These are phyloP conservation scores for Pseudisothecium myosuroides DNA, from an alignment of 225 moss, liverwort and hornwort species.

Conservation along the genomic window DNA sequence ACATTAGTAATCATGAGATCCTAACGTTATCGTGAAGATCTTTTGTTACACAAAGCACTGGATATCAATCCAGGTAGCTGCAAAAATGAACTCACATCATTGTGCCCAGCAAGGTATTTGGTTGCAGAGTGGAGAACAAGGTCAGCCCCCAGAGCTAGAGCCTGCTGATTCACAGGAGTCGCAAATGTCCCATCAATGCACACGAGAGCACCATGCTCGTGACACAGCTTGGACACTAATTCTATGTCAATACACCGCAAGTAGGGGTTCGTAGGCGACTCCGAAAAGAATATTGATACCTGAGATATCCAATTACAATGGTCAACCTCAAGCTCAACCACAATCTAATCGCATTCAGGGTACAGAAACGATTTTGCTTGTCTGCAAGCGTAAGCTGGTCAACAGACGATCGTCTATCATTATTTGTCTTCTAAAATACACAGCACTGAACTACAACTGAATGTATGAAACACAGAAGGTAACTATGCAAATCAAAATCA, in stretches of 20 bases:
- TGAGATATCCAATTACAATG: constrained; percentile 13
- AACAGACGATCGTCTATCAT: not conserved
- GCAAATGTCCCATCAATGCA: constrained; percentile 99
- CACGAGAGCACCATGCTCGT: constrained; percentile 70
- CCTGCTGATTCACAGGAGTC: constrained; percentile 94
- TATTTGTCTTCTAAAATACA: not conserved
- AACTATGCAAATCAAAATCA: not conserved
- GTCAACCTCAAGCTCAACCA: not conserved
- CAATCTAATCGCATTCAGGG: not conserved
- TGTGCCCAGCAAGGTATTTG: constrained; percentile 97
- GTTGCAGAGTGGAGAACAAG: constrained; percentile 95
- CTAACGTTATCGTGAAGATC: not conserved
- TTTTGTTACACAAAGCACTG: not conserved
- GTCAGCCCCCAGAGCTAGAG: constrained; percentile 85
- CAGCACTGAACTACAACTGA: not conserved
- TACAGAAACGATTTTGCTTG: not conserved
- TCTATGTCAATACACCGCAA: constrained; percentile 96
- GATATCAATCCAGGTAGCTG: not conserved
- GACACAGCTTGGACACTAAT: constrained; percentile 82
- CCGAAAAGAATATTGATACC: constrained; percentile 99
- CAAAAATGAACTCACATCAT: constrained; percentile 55
- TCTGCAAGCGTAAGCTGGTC: not conserved
- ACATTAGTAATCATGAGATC: not conserved
- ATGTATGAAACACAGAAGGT: not conserved
- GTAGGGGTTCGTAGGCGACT: constrained; percentile 97